Percentiles rank a stretch among this genome's conserved stretches.
phyloP scores from a whole-genome alignment of 306 rosid genomes.

The Vigna nakashimae region DNA sequence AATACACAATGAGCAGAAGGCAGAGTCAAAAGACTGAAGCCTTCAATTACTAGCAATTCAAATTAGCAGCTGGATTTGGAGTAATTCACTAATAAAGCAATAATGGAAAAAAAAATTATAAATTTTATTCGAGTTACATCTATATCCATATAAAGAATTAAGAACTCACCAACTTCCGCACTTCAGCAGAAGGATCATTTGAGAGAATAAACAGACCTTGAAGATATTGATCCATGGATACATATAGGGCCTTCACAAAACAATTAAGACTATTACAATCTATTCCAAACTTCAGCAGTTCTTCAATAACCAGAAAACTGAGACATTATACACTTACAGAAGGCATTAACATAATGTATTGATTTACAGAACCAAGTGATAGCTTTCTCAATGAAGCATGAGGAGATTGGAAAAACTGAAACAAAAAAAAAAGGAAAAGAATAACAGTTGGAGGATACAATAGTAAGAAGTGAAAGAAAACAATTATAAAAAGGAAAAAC shows the following conservation, averaged over 20 bases:
- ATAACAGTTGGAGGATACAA: slow-evolving; percentile 16
- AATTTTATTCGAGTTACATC: slow-evolving; percentile 17
- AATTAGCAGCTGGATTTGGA: slow-evolving; percentile 29
- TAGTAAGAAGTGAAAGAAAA: slow-evolving; percentile 15
- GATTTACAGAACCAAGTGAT: slow-evolving; percentile 95
- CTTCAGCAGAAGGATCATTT: slow-evolving; percentile 79
- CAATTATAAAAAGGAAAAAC: slow-evolving; percentile 17
- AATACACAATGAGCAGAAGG: slow-evolving; percentile 20
- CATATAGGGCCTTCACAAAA: slow-evolving; percentile 69
- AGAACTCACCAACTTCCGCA: slow-evolving; percentile 84
- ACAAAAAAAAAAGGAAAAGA: slow-evolving; percentile 19
- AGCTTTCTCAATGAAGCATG: slow-evolving; percentile 86
- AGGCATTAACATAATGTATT: slow-evolving; percentile 96
- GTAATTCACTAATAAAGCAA: slow-evolving; percentile 21
- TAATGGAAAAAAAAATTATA: not conserved
- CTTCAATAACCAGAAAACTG: slow-evolving; percentile 37
- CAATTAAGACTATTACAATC: slow-evolving; percentile 23
- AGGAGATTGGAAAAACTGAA: slow-evolving; percentile 93
- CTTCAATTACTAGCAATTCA: slow-evolving; percentile 33
- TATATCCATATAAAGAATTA: slow-evolving; percentile 28
- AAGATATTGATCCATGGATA: slow-evolving; percentile 92
- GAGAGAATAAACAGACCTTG: slow-evolving; percentile 95
- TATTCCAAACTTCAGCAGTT: slow-evolving; percentile 38
- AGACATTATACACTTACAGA: slow-evolving; percentile 65
- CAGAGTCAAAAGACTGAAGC: slow-evolving; percentile 24